phyloP scores from a whole-genome alignment of 495 filamentous ascomycete species.

The Annulohypoxylon bovei region DNA sequence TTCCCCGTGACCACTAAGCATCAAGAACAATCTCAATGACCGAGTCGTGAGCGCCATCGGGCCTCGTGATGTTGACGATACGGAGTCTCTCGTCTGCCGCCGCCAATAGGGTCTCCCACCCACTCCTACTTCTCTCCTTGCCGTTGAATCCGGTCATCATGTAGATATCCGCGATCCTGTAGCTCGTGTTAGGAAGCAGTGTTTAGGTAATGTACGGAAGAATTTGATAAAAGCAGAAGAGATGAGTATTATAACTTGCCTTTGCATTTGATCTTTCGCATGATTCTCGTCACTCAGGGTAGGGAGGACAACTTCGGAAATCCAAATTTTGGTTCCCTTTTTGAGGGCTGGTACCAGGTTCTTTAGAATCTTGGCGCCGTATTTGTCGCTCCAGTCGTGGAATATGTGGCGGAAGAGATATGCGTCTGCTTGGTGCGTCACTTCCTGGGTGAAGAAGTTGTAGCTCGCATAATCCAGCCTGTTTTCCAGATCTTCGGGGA shows the following conservation, averaged over 20 bases:
- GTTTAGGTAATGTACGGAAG: neutral
- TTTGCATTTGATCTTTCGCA: slow-evolving; percentile 29
- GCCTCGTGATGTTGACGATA: slow-evolving; percentile 31
- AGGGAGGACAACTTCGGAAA: slow-evolving; percentile 59
- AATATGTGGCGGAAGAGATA: slow-evolving; percentile 66
- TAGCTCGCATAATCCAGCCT: slow-evolving; percentile 56
- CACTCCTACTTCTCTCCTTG: slow-evolving; percentile 37
- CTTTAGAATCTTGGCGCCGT: slow-evolving; percentile 59
- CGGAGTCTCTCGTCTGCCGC: slow-evolving; percentile 38
- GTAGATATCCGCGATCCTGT: slow-evolving; percentile 32
- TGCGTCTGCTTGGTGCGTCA: slow-evolving; percentile 56
- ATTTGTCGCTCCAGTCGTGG: slow-evolving; percentile 66
- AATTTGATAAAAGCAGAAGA: neutral
- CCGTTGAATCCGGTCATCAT: slow-evolving; percentile 44
- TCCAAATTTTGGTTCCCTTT: slow-evolving; percentile 55
- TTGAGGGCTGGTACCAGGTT: slow-evolving; percentile 62
- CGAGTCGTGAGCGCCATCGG: slow-evolving; percentile 34
- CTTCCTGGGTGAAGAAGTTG: slow-evolving; percentile 62
- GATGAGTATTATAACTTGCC: slow-evolving; percentile 14
- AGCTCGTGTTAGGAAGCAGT: neutral
- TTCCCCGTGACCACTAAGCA: neutral
- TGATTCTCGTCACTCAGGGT: slow-evolving; percentile 36
- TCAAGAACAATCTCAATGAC: slow-evolving; percentile 43
- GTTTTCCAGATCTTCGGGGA: slow-evolving; percentile 47
- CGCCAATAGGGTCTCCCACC: slow-evolving; percentile 40